Base-by-base conservation (phyloP, 352 stramenopile genomes). In the Albugo laibachii region DNA sequence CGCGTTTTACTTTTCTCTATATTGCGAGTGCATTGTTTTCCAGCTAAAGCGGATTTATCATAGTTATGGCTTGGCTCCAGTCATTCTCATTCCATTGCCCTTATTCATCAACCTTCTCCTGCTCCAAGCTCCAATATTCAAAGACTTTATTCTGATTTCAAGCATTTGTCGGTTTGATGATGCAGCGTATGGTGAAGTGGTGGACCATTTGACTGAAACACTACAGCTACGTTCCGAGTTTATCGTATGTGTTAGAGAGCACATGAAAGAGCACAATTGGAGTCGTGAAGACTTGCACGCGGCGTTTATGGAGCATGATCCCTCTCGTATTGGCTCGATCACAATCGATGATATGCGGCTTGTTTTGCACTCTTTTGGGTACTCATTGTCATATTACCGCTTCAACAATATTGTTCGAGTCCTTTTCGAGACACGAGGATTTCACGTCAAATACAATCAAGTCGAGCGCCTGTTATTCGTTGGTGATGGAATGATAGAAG, bases 361-460 rank as follows among this genome's bases (percentile, higher is more conserved):
- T 14, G 31, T 58, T 14, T 44, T 58, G 21, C 5, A 48, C 11
- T 44, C 46, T 10, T 43, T 43, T 8, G 52, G 52, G 21, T 58
- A 50, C 36, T 16, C 20, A 42, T 50, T 58, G 46, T 58, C 52
- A 27, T 58, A 54, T 21, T 58, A 46, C 45, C 50, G 45, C 15
- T 56, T 56, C 15, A 43, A 49, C 47, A 54, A 49, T 41, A 45
- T 58, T 37, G 50, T 58, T 42, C 48, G 50, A 37, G 18, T 58
- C 19, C 42, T 58, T 37, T 58, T 58, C 21, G 24, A 54, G 5
- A 34, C 54, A 19, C 52, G 59, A 10, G 67, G 58, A 1, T 67
- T 58, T 1, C 59, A 47, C 16, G 50, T 80, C 20, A 58, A 72
- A 55, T 74, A 77, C 40, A 49, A 41, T 0, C 69, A 80, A 54